Evolutionary conservation across 495 filamentous ascomycete genomes (phyloP), one percentile per base, ranked within the genome.

Genomic region (Lasiosphaeris hirsuta): DNA sequence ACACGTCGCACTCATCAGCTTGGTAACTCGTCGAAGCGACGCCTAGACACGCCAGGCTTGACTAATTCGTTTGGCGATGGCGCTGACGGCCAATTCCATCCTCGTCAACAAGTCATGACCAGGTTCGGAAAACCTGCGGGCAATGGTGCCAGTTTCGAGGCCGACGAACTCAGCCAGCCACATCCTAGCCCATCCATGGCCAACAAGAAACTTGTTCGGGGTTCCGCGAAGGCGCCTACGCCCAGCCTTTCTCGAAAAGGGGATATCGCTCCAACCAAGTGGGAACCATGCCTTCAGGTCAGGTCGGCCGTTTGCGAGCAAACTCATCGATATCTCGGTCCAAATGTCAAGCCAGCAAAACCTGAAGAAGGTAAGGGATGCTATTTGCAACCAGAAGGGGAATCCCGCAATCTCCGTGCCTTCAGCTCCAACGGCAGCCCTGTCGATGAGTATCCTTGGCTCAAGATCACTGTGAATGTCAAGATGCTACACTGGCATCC

Each of bases 201-300:
- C 23, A 30, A 30, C 23, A 30, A 30, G 23, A 30, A 30, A 30
- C 5, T 5, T 30, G 23, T 30, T 30, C 23, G 23, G 23, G 2
- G 23, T 5, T 30, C 23, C 23, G 23, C 23, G 23, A 30, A 30
- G 23, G 23, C 23, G 23, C 23, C 23, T 30, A 30, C 58, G 10
- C 37, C 62, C 1, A 64, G 62, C 41, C 11, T 64, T 9, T 64
- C 63, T 30, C 56, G 37, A n/a, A 58, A 42, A 50, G 57, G 53
- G 10, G 49, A 51, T 18, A 38, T 58, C 14, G 48, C 51, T 14
- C n/a, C 52, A 5, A 62, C 59, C 0, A 41, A 37, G 11, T 59
- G 56, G 56, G 10, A 7, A 9, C 4, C 4, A 19, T 4, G 35
- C 4, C 15, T 48, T 30, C 40, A 39, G 1, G 41, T 67, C 3